phyloP scores from a whole-genome alignment of 169 alveolate species.

The Cyclospora cayetanensis region DNA sequence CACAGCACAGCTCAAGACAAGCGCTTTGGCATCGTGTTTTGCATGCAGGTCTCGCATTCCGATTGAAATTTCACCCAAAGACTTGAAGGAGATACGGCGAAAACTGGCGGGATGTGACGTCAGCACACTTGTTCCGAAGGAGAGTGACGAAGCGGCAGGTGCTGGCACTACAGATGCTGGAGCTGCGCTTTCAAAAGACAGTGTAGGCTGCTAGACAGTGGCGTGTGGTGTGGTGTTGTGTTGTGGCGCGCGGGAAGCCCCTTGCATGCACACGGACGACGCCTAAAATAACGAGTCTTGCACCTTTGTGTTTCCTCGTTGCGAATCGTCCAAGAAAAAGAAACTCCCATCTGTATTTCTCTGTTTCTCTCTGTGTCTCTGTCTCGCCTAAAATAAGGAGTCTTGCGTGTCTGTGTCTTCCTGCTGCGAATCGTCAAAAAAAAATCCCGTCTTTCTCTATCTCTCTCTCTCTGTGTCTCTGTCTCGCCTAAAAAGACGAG shows the following conservation, averaged over 20 bases:
- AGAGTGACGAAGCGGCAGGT: neutral
- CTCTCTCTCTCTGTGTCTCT: neutral
- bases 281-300: too few species aligned
- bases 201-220: too few species aligned
- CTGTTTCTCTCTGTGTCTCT: too few species aligned
- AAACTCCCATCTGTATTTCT: too few species aligned
- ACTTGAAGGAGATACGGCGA: constrained; percentile 44
- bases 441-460: neutral
- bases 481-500: too few species aligned
- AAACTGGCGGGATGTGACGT: constrained; percentile 65
- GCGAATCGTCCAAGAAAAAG: too few species aligned
- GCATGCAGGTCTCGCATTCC: constrained; percentile 65
- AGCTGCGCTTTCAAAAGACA: neutral
- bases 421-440: neutral
- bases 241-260: too few species aligned
- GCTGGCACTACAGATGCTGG: neutral
- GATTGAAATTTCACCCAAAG: constrained; percentile 46
- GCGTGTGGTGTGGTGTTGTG: too few species aligned
- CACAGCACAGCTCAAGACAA: neutral
- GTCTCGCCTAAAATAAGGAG: too few species aligned
- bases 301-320: too few species aligned
- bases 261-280: too few species aligned
- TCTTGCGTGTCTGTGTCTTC: neutral
- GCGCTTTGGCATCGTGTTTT: neutral
- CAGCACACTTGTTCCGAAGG: neutral